These are phyloP conservation scores for Fusarium falciforme DNA, from an alignment of 2,329 filamentous ascomycete species.

Conservation along the genomic window DNA sequence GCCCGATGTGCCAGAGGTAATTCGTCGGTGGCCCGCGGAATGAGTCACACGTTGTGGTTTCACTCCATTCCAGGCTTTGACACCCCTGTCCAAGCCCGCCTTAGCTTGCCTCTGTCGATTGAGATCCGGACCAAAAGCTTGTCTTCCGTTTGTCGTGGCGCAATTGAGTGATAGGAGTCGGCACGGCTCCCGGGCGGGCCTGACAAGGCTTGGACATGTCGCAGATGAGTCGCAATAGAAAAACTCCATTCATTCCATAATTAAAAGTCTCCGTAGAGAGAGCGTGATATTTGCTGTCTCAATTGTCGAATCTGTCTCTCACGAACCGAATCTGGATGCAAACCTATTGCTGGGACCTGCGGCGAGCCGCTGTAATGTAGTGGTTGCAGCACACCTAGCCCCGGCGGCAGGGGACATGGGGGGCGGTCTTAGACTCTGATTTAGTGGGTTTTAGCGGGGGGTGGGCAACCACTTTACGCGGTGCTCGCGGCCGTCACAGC, in stretches of 20 bases:
- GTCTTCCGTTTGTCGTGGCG: constrained; percentile 27
- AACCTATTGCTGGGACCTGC: constrained; percentile 28
- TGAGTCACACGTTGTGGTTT: constrained; percentile 46
- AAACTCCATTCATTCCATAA: constrained; percentile 2
- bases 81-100: constrained; percentile 38
- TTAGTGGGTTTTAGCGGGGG: constrained; percentile 42
- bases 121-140: constrained; percentile 23
- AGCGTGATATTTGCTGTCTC: constrained; percentile 18
- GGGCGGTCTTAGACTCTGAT: constrained; percentile 35
- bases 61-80: constrained; percentile 41
- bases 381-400: constrained; percentile 30
- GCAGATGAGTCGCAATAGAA: constrained; percentile 6
- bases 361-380: constrained; percentile 34
- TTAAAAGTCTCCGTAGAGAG: neutral
- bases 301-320: constrained; percentile 22
- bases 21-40: constrained; percentile 38
- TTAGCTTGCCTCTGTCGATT: constrained; percentile 36
- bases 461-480: constrained; percentile 45
- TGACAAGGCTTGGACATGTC: neutral
- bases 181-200: neutral
- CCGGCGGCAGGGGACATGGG: constrained; percentile 30
- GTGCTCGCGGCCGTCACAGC: constrained; percentile 39
- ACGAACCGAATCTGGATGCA: constrained; percentile 10
- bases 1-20: constrained; percentile 32
- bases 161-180: constrained; percentile 28